Evolutionary conservation across 768 basidiomycete genomes (phyloP), one percentile per base, ranked within the genome.

Genomic region (Boletales sp.): DNA sequence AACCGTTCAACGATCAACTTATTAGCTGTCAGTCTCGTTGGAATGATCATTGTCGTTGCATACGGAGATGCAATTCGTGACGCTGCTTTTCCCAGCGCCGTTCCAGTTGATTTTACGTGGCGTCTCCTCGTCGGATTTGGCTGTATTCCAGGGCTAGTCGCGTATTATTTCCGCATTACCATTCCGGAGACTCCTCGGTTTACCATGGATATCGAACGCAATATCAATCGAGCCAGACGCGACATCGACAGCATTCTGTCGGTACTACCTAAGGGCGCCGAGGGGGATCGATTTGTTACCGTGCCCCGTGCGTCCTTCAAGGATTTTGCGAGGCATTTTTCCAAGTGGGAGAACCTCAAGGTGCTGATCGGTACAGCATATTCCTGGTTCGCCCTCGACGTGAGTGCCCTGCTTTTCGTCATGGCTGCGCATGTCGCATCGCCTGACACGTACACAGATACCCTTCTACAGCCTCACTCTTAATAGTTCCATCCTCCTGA

Each of bases 181-280:
- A 91, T 94, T 61, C 90, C 90, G 12, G 91, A 94, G 68, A 93
- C 91, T 1, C 92, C 92, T 27, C 90, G 92, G 54, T 84, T 78
- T 69, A 94, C 90, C 52, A 90, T 94, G 86, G 91, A 94, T 73
- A 80, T 94, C 54, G 87, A 90, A 65, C 74, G 73, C 38, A 91
- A 94, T 62, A 73, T 94, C 45, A 71, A 77, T 50, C 86, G 84
- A 61, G 92, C 90, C 9, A 57, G 79, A 3, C 69, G 76, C 43
- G 90, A 94, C 57, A 87, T 92, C 54, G 75, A 81, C 46, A 74
- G 74, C 21, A 83, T 88, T 51, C 59, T 92, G 38, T 70, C 74
- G 17, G 72, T 68, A 18, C 73, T 76, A 18, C 69, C 59, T 30
- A 78, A 83, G 53, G 74, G 76, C n/a, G 5, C 14, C 7, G 62